Evolutionary conservation across 768 basidiomycete genomes (phyloP).

Genomic region (Trametes cubensis): DNA sequence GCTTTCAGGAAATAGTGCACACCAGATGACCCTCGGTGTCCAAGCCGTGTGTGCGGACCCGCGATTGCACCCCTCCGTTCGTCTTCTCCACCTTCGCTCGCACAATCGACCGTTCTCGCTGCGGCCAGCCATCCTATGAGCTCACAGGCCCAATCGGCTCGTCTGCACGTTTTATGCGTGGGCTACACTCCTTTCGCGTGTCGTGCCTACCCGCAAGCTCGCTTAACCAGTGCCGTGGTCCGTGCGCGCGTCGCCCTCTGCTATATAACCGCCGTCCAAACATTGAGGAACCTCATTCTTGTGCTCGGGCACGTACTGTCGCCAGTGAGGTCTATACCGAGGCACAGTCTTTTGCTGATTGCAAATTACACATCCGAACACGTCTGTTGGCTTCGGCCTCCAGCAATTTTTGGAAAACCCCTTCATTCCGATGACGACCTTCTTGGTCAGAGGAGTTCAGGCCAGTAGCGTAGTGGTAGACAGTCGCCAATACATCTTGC

Average conservation of each 20-base stretch:
- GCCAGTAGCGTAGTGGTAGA: constrained; percentile 1
- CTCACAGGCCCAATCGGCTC: neutral
- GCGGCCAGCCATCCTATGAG: too few relatives aligned
- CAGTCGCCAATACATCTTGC: constrained; percentile 13
- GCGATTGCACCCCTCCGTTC: too few relatives aligned
- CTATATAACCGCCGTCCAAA: constrained; percentile 44
- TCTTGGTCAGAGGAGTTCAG: constrained; percentile 21
- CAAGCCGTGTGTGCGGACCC: too few relatives aligned
- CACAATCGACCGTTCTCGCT: too few relatives aligned
- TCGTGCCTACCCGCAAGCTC: constrained; percentile 7
- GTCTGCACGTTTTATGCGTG: neutral
- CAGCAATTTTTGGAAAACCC: constrained; percentile 86
- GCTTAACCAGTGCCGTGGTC: constrained; percentile 41
- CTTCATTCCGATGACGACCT: constrained; percentile 22
- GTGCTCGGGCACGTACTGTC: constrained; percentile 96
- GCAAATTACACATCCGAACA: constrained; percentile 97
- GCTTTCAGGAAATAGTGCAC: too few relatives aligned
- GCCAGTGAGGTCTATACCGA: constrained; percentile 96
- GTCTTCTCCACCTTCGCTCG: too few relatives aligned
- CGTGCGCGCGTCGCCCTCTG: constrained; percentile 44
- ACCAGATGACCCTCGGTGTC: too few relatives aligned
- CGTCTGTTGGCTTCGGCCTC: constrained; percentile 87
- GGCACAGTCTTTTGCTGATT: constrained; percentile 95
- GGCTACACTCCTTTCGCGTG: neutral
- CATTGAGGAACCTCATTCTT: constrained; percentile 53